Evolutionary conservation across 352 stramenopile species (phyloP), one percentile per base, ranked within the genome.

Genomic region (Pythium rhizo-oryzae): DNA sequence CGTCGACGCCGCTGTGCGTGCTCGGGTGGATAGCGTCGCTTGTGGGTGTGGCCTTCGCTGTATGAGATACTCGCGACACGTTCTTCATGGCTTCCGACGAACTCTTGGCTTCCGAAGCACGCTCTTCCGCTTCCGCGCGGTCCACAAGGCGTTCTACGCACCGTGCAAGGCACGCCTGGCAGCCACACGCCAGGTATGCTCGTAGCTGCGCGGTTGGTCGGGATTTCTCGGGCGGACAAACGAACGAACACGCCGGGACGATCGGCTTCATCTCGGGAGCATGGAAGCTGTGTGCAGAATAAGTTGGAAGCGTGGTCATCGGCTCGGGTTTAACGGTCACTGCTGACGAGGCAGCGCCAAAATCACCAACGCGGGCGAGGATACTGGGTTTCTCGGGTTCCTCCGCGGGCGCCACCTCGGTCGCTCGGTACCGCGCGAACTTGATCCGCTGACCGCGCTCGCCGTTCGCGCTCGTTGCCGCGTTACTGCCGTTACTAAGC

Each of bases 391-490:
- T 43, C 21, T 19, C 47, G 4, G n/a, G 21, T 33, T 8, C 8
- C 2, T 18, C 11, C 4, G 19, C 8, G 7, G 53, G 30, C 11
- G 19, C 7, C 4, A 33, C 6, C 15, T 59, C 24, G 5, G 8
- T 59, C 30, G 19, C n/a, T 28, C 53, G 30, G 13, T 33, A 18
- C 16, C 53, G 30, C 28, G 33, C 53, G 21, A 49, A 64, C 18
- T 46, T 23, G 25, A 64, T 56, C 19, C 61, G 61, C 51, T 19
- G 51, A 49, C 21, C 61, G 51, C 33, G 37, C 37, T 67, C 61
- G 16, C 9, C 8, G 23, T 59, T 70, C 44, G 23, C 50, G 44
- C 50, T 83, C 71, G 56, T 69, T 79, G 25, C 77, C 59, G 21
- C 65, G 49, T 23, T 57, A 35, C 11, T 43, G 37, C 37, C 37